Evolutionary conservation across 495 filamentous ascomycete species (phyloP).

Genomic region (Daldinia caldariorum): DNA sequence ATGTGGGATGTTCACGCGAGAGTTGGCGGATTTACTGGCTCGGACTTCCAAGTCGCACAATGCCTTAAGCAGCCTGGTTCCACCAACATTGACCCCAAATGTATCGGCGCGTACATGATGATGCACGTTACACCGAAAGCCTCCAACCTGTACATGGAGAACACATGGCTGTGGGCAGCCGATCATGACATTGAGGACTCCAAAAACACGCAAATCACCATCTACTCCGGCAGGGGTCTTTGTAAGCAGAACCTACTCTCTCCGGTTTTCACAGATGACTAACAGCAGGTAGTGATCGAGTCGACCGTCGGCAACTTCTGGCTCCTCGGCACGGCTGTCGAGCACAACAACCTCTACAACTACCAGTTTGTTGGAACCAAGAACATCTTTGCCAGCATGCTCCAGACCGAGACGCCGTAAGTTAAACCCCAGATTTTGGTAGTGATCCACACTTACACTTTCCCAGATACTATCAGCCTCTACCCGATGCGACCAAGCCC

Average conservation of each 20-base stretch:
- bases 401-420: constrained; percentile 84
- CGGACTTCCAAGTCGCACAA: constrained; percentile 75
- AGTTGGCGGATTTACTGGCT: constrained; percentile 82
- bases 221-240: constrained; percentile 76
- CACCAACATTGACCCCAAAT: constrained; percentile 60
- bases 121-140: constrained; percentile 78
- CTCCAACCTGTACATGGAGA: constrained; percentile 79
- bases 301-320: constrained; percentile 63
- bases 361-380: constrained; percentile 78
- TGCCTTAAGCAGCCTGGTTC: constrained; percentile 73
- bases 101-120: constrained; percentile 80
- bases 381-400: constrained; percentile 76
- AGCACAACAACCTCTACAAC: constrained; percentile 83
- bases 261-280: not conserved
- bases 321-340: constrained; percentile 76
- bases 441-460: not conserved
- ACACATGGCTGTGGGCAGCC: constrained; percentile 92
- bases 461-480: constrained; percentile 65
- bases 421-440: not conserved
- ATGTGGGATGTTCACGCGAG: constrained; percentile 94
- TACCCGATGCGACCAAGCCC: constrained; percentile 67
- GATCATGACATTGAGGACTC: constrained; percentile 89
- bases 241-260: constrained; percentile 38
- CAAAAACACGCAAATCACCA: constrained; percentile 70
- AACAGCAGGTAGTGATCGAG: constrained; percentile 54